phyloP scores from a whole-genome alignment of 495 filamentous ascomycete genomes.

The Lasiosphaeris hirsuta region DNA sequence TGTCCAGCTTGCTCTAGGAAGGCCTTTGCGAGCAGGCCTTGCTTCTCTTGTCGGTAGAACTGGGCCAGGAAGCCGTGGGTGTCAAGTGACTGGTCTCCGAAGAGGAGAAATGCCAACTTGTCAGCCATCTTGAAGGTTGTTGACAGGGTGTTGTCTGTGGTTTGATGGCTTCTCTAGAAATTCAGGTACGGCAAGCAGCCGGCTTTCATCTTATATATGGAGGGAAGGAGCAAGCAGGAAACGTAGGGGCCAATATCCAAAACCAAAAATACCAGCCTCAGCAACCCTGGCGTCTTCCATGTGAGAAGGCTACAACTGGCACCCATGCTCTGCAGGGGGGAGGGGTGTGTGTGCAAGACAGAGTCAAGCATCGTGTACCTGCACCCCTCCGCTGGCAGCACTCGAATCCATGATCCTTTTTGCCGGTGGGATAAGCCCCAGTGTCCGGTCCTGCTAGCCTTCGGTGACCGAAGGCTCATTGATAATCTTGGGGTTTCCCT shows the following conservation, averaged over 20 bases:
- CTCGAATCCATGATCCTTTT: constrained; percentile 26
- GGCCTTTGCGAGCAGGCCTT: constrained; percentile 59
- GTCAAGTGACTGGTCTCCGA: constrained; percentile 79
- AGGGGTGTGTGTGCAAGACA: constrained; percentile 12
- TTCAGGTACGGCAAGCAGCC: constrained; percentile 15
- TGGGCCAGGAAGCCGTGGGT: constrained; percentile 63
- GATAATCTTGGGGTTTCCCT: constrained; percentile 39
- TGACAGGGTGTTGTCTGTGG: constrained; percentile 20
- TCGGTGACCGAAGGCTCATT: constrained; percentile 45
- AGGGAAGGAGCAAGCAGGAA: not conserved
- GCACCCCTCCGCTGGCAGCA: constrained; percentile 15
- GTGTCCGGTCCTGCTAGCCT: constrained; percentile 27
- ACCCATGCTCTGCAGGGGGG: constrained; percentile 10
- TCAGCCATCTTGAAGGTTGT: constrained; percentile 36
- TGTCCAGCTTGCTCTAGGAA: constrained; percentile 63
- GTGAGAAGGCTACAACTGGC: constrained; percentile 16
- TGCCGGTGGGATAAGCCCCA: constrained; percentile 32
- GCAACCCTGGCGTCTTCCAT: constrained; percentile 14
- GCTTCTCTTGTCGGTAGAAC: constrained; percentile 56
- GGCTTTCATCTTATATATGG: constrained; percentile 18
- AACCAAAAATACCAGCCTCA: constrained; percentile 20
- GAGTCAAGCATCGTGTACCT: constrained; percentile 9
- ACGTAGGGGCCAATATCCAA: constrained; percentile 12
- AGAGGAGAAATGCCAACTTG: constrained; percentile 53
- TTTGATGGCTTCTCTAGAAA: constrained; percentile 8